phyloP scores from a whole-genome alignment of 2,329 filamentous ascomycete species.

The Basipetospora chlamydospora region DNA sequence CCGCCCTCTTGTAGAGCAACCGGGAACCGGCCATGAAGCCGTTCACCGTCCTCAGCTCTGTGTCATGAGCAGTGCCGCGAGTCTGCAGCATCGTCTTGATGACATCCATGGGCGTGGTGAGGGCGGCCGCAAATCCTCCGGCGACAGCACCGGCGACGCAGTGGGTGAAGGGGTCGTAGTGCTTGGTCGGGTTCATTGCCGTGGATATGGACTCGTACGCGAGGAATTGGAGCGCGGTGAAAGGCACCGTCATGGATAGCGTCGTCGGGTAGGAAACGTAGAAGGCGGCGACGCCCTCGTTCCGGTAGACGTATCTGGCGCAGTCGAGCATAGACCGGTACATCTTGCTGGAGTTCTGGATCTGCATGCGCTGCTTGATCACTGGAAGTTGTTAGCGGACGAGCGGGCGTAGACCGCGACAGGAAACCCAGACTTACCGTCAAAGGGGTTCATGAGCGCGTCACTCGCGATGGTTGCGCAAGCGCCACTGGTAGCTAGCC shows the following conservation, averaged over 20 bases:
- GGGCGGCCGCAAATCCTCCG: constrained; percentile 80
- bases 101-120: constrained; percentile 94
- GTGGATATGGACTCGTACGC: constrained; percentile 96
- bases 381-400: constrained; percentile 38
- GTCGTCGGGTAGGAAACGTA: constrained; percentile 98
- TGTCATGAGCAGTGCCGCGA: constrained; percentile 65
- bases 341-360: constrained; percentile 76
- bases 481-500: constrained; percentile 76
- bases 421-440: constrained; percentile 41
- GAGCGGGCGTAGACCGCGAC: not conserved
- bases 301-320: constrained; percentile 72
- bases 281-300: constrained; percentile 80
- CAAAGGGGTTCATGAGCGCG: constrained; percentile 98
- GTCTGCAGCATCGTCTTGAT: constrained; percentile 98
- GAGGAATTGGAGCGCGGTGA: constrained; percentile 92
- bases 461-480: constrained; percentile 94
- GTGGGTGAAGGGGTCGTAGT: constrained; percentile 87
- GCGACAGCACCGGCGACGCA: constrained; percentile 85
- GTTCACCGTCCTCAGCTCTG: constrained; percentile 72
- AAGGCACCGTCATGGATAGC: constrained; percentile 95
- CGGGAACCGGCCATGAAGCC: constrained; percentile 65
- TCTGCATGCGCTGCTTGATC: constrained; percentile 99
- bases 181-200: constrained; percentile 70
- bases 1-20: constrained; percentile 73
- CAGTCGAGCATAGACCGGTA: constrained; percentile 81